Conservation (phyloP, 1,284 basidiomycete species). For the Phellinidium pouzarii region DNA sequence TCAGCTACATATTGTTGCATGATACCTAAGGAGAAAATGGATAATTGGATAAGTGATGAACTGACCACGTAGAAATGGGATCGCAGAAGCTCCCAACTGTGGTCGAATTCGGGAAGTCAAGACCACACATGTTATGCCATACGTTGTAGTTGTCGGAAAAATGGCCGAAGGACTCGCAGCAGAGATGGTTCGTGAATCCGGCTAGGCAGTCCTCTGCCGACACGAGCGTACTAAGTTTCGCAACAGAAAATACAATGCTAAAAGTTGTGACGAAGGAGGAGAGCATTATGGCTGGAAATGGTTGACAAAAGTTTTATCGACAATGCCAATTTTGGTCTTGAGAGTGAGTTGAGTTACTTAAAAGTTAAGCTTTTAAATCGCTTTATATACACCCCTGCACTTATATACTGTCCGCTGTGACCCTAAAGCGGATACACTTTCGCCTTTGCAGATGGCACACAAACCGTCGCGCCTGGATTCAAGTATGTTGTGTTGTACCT, state of each 20-base stretch:
- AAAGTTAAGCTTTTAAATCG: too few relatives aligned
- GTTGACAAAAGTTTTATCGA: neutral
- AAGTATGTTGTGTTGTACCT: too few relatives aligned
- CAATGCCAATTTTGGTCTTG: neutral
- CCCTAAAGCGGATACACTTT: too few relatives aligned
- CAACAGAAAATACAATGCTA: neutral
- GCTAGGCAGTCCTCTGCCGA: neutral
- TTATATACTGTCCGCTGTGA: too few relatives aligned
- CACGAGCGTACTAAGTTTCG: neutral
- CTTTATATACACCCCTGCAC: too few relatives aligned
- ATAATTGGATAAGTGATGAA: neutral
- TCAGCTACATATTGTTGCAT: too few relatives aligned
- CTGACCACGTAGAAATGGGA: neutral
- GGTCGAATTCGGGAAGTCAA: conserved; percentile 3
- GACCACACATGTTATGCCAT: neutral
- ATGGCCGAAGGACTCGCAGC: conserved; percentile 1
- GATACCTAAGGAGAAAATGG: too few relatives aligned
- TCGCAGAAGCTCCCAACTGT: neutral
- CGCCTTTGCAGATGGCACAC: too few relatives aligned
- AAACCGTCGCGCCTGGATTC: too few relatives aligned
- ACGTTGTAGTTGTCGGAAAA: conserved; percentile 1
- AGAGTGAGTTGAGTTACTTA: neutral
- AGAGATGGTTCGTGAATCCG: neutral
- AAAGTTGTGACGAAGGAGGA: neutral
- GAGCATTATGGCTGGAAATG: neutral